phyloP scores from a whole-genome alignment of 768 basidiomycete genomes.

The Lactarius sp. region DNA sequence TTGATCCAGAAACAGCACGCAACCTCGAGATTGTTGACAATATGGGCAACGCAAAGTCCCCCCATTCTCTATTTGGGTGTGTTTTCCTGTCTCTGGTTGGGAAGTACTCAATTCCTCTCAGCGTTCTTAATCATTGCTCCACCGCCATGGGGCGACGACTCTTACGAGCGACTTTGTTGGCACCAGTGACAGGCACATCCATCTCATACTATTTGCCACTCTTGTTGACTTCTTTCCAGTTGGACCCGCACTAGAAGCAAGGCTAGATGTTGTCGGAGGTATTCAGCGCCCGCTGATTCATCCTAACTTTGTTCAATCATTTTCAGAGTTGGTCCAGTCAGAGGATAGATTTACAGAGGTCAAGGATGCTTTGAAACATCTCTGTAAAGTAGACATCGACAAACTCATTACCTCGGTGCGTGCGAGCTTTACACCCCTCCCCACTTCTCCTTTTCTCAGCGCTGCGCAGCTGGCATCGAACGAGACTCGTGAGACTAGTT shows the following conservation, averaged over 20 bases:
- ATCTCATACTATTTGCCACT: background rate
- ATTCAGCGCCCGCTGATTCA: background rate
- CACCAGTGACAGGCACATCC: constrained; percentile 67
- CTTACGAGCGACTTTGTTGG: constrained; percentile 72
- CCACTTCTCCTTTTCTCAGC: background rate
- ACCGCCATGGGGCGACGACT: constrained; percentile 89
- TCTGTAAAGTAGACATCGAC: constrained; percentile 85
- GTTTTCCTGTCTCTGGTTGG: constrained; percentile 14
- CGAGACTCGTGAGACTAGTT: constrained; percentile 49
- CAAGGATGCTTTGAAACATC: constrained; percentile 58
- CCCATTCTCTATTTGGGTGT: constrained; percentile 78
- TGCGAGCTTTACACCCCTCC: background rate
- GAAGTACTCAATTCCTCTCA: constrained; percentile 28
- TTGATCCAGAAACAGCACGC: constrained; percentile 82
- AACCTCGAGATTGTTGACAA: constrained; percentile 90
- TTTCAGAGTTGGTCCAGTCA: constrained; percentile 63
- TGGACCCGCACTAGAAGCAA: constrained; percentile 63
- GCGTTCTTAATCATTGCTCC: constrained; percentile 72
- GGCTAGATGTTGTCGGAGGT: constrained; percentile 88
- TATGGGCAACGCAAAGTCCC: constrained; percentile 56
- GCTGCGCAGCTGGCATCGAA: constrained; percentile 57
- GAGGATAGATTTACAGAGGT: constrained; percentile 71
- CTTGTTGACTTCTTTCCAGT: constrained; percentile 34
- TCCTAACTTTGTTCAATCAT: constrained; percentile 12
- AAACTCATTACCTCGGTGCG: constrained; percentile 70